phyloP scores from a whole-genome alignment of 495 filamentous ascomycete species.

The Penicillium fimorum region DNA sequence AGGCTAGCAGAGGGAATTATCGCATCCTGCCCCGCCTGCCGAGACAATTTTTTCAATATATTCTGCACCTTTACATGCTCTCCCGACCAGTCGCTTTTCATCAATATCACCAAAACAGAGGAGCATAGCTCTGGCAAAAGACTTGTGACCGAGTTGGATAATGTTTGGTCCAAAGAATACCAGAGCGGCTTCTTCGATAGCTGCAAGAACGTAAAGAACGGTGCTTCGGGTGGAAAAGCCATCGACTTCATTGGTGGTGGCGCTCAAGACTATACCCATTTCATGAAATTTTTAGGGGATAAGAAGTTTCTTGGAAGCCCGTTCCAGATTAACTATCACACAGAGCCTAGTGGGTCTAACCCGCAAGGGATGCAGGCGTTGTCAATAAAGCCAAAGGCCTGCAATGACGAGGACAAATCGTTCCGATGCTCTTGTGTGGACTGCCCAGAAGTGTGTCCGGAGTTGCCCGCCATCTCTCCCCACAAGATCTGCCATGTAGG shows the following conservation, averaged over 20 bases:
- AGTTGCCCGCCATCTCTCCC: conserved; percentile 68
- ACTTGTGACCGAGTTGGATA: conserved; percentile 83
- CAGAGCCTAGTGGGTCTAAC: conserved; percentile 51
- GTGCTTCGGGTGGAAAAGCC: conserved; percentile 82
- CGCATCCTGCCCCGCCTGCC: conserved; percentile 89
- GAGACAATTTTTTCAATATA: conserved; percentile 94
- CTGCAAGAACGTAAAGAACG: conserved; percentile 98
- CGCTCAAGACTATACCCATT: conserved; percentile 81
- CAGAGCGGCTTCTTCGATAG: conserved; percentile 90
- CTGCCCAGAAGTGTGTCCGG: conserved; percentile 79
- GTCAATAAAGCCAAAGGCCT: conserved; percentile 69
- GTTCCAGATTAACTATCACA: conserved; percentile 94
- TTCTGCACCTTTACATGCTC: conserved; percentile 99
- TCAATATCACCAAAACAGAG: conserved; percentile 83
- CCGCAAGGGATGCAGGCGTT: conserved; percentile 60
- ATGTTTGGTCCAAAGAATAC: conserved; percentile 83
- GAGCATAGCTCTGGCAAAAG: conserved; percentile 62
- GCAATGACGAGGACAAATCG: conserved; percentile 79
- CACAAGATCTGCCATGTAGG: conserved; percentile 77
- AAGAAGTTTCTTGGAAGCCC: conserved; percentile 86
- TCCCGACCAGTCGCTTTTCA: conserved; percentile 89
- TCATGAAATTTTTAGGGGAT: conserved; percentile 89
- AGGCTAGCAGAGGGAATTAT: conserved; percentile 87
- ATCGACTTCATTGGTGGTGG: conserved; percentile 96
- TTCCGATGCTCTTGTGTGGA: conserved; percentile 93